These are phyloP conservation scores for Phytophthora rubi DNA, from an alignment of 352 stramenopile species.

Conservation along the genomic window DNA sequence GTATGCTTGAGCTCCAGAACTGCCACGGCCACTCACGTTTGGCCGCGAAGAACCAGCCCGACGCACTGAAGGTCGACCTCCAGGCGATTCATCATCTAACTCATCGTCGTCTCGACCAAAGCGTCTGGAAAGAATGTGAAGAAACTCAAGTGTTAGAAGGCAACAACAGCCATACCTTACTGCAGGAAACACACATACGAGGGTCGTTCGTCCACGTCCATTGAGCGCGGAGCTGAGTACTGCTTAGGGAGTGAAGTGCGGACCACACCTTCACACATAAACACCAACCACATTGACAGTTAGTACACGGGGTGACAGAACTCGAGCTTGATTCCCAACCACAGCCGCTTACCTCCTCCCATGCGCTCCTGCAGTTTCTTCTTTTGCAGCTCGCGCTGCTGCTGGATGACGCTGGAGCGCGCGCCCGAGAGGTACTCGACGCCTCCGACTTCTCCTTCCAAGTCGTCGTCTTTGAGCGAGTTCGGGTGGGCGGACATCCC, in stretches of 20 bases:
- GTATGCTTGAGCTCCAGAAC: constrained; percentile 24
- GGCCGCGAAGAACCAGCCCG: constrained; percentile 28
- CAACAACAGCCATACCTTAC: not conserved
- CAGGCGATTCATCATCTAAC: constrained; percentile 49
- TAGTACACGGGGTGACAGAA: not conserved
- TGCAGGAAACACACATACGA: constrained; percentile 49
- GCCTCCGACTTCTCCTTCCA: constrained; percentile 59
- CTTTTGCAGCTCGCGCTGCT: constrained; percentile 87
- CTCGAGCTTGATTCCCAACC: not conserved
- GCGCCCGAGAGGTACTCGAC: constrained; percentile 67
- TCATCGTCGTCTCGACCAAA: constrained; percentile 82
- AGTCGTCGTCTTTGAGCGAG: constrained; percentile 80
- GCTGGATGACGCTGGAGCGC: constrained; percentile 81
- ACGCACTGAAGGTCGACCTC: constrained; percentile 26
- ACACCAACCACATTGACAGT: not conserved
- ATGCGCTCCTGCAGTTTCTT: constrained; percentile 88
- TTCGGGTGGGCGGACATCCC: constrained; percentile 65
- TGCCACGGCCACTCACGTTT: constrained; percentile 18
- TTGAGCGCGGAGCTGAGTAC: constrained; percentile 74
- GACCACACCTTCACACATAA: constrained; percentile 57
- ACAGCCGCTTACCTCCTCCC: constrained; percentile 58
- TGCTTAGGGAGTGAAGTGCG: constrained; percentile 77
- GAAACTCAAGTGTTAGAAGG: not conserved
- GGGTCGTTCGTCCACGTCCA: constrained; percentile 83
- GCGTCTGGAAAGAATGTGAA: constrained; percentile 38